Evolutionary conservation across 202 grass and related monocot species (phyloP), one percentile per base, ranked within the genome.

Genomic region (Schoenoplectus tabernaemontani): DNA sequence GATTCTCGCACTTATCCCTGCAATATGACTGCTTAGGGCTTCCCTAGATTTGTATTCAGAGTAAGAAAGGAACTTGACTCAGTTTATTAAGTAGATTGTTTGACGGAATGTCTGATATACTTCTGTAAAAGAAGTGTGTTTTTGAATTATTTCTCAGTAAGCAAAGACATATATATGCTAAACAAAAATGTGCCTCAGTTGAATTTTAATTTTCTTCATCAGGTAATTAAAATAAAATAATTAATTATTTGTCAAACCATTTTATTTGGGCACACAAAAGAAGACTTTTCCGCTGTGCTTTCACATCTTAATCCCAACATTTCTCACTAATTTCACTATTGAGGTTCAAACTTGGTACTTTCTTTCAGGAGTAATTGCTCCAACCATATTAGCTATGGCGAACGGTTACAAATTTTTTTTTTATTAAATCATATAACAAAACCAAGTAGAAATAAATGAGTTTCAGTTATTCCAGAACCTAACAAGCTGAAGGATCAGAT

Each of bases 401-500:
- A 44, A 75, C 28, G 1, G 47, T 75, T 54, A 34, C 70, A 34
- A n/a, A 56, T 7, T 36, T 33, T 8, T 2, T 10, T 54, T 54
- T 36, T 9, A 75, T 11, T 36, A 9, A 56, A 24, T 44, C 48
- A 54, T 56, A 53, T 50, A 75, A 24, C n/a, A 54, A 75, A 36
- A 75, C 13, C 22, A 54, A 75, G 44, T 9, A 51, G 24, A 51
- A 34, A 73, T 37, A 50, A 48, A 75, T 75, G 2, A 36, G n/a
- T 51, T 53, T 51, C 26, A 34, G 47, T 75, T 75, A 53, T 54
- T 54, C 28, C 28, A 19, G 16, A 34, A 34, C 70, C 70, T 75
- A 75, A 75, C 47, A 75, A 56, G 17, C 46, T 5, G 48, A 75
- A 20, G 28, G 70, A 75, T 80, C 54, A 62, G 47, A 64, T 64